Evolutionary conservation across 768 basidiomycete genomes (phyloP), one percentile per base, ranked within the genome.

Genomic region (Auricularia cornea): DNA sequence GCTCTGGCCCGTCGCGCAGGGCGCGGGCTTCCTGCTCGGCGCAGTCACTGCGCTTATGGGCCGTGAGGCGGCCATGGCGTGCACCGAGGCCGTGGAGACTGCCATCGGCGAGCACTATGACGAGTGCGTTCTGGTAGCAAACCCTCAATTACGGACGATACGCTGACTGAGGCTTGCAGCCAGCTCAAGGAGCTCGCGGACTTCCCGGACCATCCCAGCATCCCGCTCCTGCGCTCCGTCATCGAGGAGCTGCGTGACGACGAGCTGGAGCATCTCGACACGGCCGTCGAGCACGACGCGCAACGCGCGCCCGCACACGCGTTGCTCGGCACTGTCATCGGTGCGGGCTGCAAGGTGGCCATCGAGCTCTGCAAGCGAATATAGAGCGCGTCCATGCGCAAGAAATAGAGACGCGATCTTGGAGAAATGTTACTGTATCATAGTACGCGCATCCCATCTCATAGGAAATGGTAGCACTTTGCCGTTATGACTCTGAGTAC

Each of bases 61-160:
- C 40, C 89, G 86, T 70, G 89, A 97, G 68, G 93, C 94, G 14
- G 94, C 95, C 0, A 98, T 98, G 95, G 95, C 95, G 5, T 98
- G 95, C 70, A 98, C 95, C 0, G 95, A 98, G 73, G 95, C 95
- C 0, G 94, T 98, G 23, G 95, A 98, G 74, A 97, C 95, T 0
- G 93, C 93, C 62, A 98, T 98, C 60, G 95, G 95, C 44, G 95
- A 98, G 74, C 95, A 98, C 75, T 98, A 98, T 70, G 92, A 98
- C 72, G 94, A 97, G 95, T 96, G 72, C 71, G 92, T 82, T 14
- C 28, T 59, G 16, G 32, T 48, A 16, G 29, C 30, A 26, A 33
- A 56, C 41, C 35, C 16, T 38, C 35, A 38, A 38, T 8, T 14
- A 10, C 35, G 35, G 16, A 8, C 8, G 35, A 38, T 38, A n/a